phyloP scores from a whole-genome alignment of 495 filamentous ascomycete genomes.

The Ascodesmis nigricans region DNA sequence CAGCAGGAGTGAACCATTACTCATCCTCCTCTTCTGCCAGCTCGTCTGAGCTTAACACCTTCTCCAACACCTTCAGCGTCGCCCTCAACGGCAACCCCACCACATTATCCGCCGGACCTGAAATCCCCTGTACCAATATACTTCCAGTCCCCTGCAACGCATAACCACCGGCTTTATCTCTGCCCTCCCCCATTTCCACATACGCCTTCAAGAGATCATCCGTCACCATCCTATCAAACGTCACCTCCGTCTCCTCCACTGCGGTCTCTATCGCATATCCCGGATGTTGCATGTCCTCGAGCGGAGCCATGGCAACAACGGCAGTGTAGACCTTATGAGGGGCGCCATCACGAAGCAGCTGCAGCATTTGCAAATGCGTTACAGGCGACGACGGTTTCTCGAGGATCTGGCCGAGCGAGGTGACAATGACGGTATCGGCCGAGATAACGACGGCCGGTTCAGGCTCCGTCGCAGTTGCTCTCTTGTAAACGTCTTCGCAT shows the following conservation, averaged over 20 bases:
- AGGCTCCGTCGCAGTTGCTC: conserved; percentile 18
- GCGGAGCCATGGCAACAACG: conserved; percentile 56
- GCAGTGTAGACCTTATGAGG: conserved; percentile 64
- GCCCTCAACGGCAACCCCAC: conserved; percentile 75
- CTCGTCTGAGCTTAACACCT: conserved; percentile 41
- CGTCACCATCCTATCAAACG: conserved; percentile 48
- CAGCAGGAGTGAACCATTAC: no score
- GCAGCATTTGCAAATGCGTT: conserved; percentile 69
- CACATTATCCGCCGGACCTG: conserved; percentile 85
- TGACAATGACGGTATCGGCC: conserved; percentile 79
- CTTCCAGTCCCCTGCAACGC: conserved; percentile 77
- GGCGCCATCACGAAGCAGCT: conserved; percentile 46
- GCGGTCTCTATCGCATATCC: conserved; percentile 64
- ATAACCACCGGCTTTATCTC: conserved; percentile 91
- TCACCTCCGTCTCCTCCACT: conserved; percentile 72
- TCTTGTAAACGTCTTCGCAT: conserved; percentile 51
- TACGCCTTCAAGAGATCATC: conserved; percentile 75
- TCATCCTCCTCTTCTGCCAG: conserved; percentile 23
- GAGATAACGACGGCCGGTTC: conserved; percentile 76
- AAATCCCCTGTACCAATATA: conserved; percentile 65
- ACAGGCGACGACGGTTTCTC: conserved; percentile 69
- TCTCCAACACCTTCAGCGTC: conserved; percentile 66
- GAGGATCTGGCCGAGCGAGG: conserved; percentile 46
- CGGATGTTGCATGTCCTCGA: conserved; percentile 50
- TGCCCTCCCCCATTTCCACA: conserved; percentile 76